Evolutionary conservation across 805 yeast species (phyloP), one percentile per base, ranked within the genome.

Genomic region (Wickerhamomyces alni): DNA sequence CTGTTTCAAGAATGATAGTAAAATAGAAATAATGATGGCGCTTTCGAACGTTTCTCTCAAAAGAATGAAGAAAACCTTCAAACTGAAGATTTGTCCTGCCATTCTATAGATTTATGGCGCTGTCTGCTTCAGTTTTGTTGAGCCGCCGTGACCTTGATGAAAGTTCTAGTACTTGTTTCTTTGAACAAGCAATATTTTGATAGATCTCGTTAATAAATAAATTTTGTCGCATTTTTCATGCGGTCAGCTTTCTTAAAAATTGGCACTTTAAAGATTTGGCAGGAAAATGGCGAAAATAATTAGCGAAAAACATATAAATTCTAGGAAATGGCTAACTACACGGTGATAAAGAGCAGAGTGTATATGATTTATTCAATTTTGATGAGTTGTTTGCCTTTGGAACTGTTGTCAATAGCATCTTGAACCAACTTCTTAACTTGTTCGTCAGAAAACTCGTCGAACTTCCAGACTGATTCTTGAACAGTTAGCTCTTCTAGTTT

Each of bases 11-110:
- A 91, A 91, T 15, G 98, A 94, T 43, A 91, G 71, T 44, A 91
- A 71, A 34, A 91, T 96, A 3, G 98, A 87, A 43, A 93, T 84
- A 46, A 91, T 87, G 47, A 91, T 77, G 33, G 91, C 80, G 12
- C 97, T 96, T 66, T 91, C 99, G 48, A 91, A 71, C 18, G 95
- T 72, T 67, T 91, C 99, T 70, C 99, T 82, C 61, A 91, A 80
- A 39, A 88, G 88, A 48, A 89, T 80, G 65, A 88, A 87, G 68
- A 87, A 88, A 43, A 88, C 81, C 30, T 69, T 68, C 44, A 67
- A 67, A 46, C 66, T 66, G 56, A 67, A 72, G 12, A 69, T 70
- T 21, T 36, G 24, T 8, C 39, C 21, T 26, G 31, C 38, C 36
- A 35, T 31, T 22, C 24, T 21, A n/a, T n/a, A n/a, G n/a, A n/a